Evolutionary conservation across 371 early-diverging fungal species (phyloP).

Genomic region (Coemansia sp.): DNA sequence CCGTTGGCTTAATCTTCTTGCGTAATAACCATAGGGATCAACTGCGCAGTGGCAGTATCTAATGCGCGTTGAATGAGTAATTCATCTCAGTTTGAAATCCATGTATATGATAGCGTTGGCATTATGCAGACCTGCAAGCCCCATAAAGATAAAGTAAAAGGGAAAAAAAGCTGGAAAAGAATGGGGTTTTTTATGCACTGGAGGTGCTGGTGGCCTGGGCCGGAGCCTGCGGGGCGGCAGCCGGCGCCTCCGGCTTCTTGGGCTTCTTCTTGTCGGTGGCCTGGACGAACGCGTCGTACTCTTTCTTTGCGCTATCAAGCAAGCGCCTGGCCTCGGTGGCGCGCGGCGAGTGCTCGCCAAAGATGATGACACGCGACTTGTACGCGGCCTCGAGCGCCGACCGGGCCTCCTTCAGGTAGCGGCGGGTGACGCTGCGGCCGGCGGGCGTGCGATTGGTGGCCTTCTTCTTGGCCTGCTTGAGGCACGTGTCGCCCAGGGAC

Average conservation of each 20-base stretch:
- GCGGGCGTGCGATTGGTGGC: constrained; percentile 33
- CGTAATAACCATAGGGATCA: too few species aligned
- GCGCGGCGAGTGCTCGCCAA: constrained; percentile 56
- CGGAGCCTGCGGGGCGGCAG: constrained; percentile 12
- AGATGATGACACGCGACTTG: constrained; percentile 52
- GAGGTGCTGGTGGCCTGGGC: constrained; percentile 8
- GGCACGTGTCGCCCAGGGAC: constrained; percentile 61
- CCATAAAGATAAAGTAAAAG: neutral
- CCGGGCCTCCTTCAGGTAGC: constrained; percentile 56
- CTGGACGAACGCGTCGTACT: constrained; percentile 40
- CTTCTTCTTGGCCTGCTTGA: constrained; percentile 50
- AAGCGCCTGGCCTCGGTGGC: constrained; percentile 31
- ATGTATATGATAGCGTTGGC: too few species aligned
- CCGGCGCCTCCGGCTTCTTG: constrained; percentile 19
- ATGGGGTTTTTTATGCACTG: neutral
- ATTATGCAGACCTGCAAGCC: too few species aligned
- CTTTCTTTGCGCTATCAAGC: constrained; percentile 40
- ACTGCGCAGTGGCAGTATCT: too few species aligned
- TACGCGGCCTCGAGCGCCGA: constrained; percentile 54
- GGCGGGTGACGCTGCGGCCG: constrained; percentile 43
- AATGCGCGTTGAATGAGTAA: neutral
- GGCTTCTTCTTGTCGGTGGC: constrained; percentile 38
- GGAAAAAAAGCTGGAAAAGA: neutral
- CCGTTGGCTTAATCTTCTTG: too few species aligned
- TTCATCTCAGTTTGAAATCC: neutral